Percentiles rank a stretch among this genome's conserved stretches.
These are phyloP conservation scores for Lactarius sanguifluus DNA, from an alignment of 768 basidiomycete species.

Conservation along the genomic window DNA sequence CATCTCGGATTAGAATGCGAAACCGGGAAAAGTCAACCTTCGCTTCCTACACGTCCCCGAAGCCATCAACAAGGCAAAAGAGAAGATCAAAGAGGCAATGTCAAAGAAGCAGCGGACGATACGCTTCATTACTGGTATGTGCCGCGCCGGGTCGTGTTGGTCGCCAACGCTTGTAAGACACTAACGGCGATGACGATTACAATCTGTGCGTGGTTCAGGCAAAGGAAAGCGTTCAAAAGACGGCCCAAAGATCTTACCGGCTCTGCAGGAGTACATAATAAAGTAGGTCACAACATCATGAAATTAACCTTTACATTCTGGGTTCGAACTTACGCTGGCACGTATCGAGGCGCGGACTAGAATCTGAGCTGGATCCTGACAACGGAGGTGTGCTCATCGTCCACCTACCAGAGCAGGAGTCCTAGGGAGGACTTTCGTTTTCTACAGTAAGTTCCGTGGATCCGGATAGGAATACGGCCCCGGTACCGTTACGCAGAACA, in stretches of 20 bases:
- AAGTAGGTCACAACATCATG: background rate
- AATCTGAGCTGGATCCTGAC: conserved; percentile 4
- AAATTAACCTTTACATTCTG: background rate
- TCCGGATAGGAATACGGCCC: background rate
- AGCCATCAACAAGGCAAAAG: background rate
- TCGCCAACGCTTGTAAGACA: background rate
- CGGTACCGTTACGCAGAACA: background rate
- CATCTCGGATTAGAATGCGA: background rate
- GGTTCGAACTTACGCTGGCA: background rate
- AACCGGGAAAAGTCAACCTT: conserved; percentile 1
- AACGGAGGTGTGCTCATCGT: background rate
- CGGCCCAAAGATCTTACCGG: background rate
- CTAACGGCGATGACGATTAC: background rate
- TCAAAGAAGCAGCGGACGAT: background rate
- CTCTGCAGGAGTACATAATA: background rate
- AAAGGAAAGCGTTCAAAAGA: background rate
- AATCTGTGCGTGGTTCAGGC: background rate
- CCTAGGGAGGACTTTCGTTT: background rate
- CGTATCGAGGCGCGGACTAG: conserved; percentile 2
- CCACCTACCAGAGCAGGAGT: background rate
- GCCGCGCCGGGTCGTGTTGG: background rate
- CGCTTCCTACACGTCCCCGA: background rate
- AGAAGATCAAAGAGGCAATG: background rate
- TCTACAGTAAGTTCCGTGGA: background rate
- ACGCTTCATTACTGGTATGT: conserved; percentile 5